Conservation (phyloP, 208 protist genomes). For the Leishmania tarentolae region DNA sequence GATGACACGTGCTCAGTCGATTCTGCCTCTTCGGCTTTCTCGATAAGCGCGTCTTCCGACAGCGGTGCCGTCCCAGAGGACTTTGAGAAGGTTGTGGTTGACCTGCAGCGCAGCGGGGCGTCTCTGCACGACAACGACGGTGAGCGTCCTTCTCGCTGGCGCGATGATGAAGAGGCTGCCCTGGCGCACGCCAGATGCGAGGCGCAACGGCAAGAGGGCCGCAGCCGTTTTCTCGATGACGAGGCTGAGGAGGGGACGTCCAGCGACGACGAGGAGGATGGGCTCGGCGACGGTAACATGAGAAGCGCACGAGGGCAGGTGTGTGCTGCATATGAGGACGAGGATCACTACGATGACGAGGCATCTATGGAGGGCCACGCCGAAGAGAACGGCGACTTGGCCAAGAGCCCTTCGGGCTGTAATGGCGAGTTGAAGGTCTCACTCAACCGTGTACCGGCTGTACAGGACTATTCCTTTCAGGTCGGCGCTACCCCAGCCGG, state of each 20-base stretch:
- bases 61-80: slow-evolving; percentile 59
- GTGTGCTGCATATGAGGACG: slow-evolving; percentile 12
- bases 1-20: slow-evolving; percentile 11
- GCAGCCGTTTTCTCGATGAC: slow-evolving; percentile 78
- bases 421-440: neutral
- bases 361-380: slow-evolving; percentile 13
- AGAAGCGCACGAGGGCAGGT: neutral
- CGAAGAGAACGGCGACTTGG: slow-evolving; percentile 14
- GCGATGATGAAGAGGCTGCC: slow-evolving; percentile 40
- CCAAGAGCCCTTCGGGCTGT: neutral
- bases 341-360: slow-evolving; percentile 31
- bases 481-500: slow-evolving; percentile 74
- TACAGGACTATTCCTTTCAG: slow-evolving; percentile 81
- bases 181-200: slow-evolving; percentile 42
- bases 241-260: slow-evolving; percentile 76
- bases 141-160: slow-evolving; percentile 69
- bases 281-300: neutral
- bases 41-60: slow-evolving; percentile 35
- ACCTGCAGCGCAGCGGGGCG: slow-evolving; percentile 57
- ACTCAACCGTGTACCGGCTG: neutral
- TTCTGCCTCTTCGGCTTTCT: slow-evolving; percentile 38
- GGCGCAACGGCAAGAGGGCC: slow-evolving; percentile 22
- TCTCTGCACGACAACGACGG: slow-evolving; percentile 43
- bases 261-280: slow-evolving; percentile 32
- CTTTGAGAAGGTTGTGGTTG: slow-evolving; percentile 54